Base-by-base conservation (phyloP, 306 rosid genomes). In the Begonia loranthoides region DNA sequence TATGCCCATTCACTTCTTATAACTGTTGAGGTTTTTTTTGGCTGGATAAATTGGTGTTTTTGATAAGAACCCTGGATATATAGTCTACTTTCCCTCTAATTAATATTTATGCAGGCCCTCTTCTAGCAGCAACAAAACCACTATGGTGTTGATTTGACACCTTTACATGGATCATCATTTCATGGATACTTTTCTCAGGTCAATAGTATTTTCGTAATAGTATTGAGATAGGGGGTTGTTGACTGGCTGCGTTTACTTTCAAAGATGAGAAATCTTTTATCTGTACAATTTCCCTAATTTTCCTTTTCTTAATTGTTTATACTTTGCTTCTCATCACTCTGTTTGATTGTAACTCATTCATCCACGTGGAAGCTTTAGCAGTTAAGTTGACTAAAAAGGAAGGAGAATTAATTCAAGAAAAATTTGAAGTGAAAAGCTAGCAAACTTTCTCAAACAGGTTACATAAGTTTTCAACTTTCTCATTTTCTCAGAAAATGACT, bases 61-160 rank as follows among this genome's bases (percentile, higher is more conserved):
- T 17, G 5, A 16, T 58, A 13, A 28, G 36, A 28, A 28, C 36
- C 36, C 36, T 28, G 36, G 36, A 28, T 28, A 28, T 28, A 4
- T 28, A 28, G 36, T 28, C 36, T 4, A 3, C 8, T 28, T 28
- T 28, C 36, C 36, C 36, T 28, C 36, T 28, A 28, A 4, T 28
- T 28, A 28, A 28, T 28, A 28, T 66, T 17, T 53, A 36, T 57
- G 21, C 69, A 72, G 90, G 99, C 96, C 21, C 92, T 90, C 72
- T 90, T 90, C 73, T 90, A 94, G 96, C 99, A 86, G 79, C 99
- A 90, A 58, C 92, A 83, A 52, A 86, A 76, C 66, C 86, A 86
- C 62, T 90, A 73, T 51, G 99, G 99, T 54, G 96, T 90, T 66
- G 82, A 90, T 78, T 83, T 90, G 85, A 81, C 83, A 33, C 82